Conservation (phyloP, 192 early-diverging fungal species). For the Podila minutissima region DNA sequence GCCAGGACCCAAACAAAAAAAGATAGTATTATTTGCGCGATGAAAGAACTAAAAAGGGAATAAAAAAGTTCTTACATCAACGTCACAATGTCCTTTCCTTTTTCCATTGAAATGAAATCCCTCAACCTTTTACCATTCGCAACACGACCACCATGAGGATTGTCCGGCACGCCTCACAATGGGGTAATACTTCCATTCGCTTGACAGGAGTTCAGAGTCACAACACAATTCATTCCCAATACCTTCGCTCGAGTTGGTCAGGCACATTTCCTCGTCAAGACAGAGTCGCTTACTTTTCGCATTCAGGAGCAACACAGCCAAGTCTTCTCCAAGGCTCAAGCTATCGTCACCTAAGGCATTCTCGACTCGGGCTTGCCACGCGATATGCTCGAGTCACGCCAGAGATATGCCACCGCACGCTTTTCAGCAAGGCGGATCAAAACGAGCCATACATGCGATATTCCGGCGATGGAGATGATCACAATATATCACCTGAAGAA, state of each 20-base stretch:
- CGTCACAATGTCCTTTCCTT: too few relatives aligned
- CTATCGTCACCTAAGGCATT: too few relatives aligned
- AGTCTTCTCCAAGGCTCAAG: too few relatives aligned
- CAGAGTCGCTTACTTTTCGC: too few relatives aligned
- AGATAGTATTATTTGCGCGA: not conserved
- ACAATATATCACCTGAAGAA: slow-evolving; percentile 14
- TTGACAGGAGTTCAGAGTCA: not conserved
- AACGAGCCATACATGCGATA: slow-evolving; percentile 5
- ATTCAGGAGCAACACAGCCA: too few relatives aligned
- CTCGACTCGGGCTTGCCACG: too few relatives aligned
- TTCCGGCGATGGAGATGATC: slow-evolving; percentile 9
- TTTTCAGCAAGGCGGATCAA: not conserved
- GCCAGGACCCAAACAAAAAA: slow-evolving; percentile 9
- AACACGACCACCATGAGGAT: not conserved
- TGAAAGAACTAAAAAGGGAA: not conserved
- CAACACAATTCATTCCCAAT: not conserved
- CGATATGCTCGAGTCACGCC: too few relatives aligned
- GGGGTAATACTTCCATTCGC: not conserved
- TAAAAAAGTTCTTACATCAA: not conserved
- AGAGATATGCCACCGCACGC: not conserved
- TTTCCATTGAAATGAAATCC: too few relatives aligned
- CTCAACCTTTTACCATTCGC: not conserved
- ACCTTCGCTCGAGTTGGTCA: too few relatives aligned
- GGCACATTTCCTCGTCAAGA: too few relatives aligned
- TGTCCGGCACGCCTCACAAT: not conserved